A percentile compares a stretch with the other conserved stretches of the same genome.
Conservation (phyloP, 495 filamentous ascomycete species). For the Chlorociboria aeruginascens region DNA sequence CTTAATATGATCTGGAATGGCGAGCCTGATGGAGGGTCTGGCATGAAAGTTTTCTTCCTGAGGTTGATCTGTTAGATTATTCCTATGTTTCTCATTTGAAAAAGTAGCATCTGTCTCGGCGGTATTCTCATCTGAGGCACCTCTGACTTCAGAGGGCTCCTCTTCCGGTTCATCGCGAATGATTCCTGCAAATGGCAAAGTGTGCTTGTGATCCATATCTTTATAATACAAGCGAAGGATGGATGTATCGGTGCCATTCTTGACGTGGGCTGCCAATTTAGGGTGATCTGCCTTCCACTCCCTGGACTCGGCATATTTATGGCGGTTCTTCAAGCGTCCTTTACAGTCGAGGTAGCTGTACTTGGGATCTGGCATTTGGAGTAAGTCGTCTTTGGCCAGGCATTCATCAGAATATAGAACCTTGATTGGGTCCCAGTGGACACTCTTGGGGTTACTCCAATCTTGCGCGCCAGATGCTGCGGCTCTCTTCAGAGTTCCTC, state of each 20-base stretch:
- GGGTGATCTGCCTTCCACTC: conserved; percentile 1
- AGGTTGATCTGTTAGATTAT: conserved; percentile 16
- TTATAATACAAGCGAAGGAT: conserved; percentile 14
- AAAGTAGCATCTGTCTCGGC: too few species aligned
- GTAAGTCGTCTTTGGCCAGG: conserved; percentile 14
- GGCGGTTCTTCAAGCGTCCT: conserved; percentile 2
- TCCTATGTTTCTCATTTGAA: background rate
- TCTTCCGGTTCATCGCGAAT: background rate
- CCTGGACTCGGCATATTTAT: background rate
- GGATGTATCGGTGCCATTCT: conserved; percentile 6
- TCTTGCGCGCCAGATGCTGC: background rate
- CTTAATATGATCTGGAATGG: conserved; percentile 77
- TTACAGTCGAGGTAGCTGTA: conserved; percentile 12
- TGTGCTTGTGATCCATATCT: conserved; percentile 4
- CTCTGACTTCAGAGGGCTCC: conserved; percentile 1
- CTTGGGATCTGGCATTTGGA: conserved; percentile 15
- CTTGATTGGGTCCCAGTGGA: background rate
- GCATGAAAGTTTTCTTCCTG: conserved; percentile 79
- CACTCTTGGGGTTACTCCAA: conserved; percentile 1
- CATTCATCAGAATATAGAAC: background rate
- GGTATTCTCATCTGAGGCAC: background rate
- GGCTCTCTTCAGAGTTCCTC: too few species aligned
- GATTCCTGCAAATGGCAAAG: conserved; percentile 23
- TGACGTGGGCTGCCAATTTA: conserved; percentile 1
- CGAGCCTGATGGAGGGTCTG: conserved; percentile 69